Percentiles rank a stretch among this genome's conserved stretches.
Conservation (phyloP, 1,284 basidiomycete genomes). For the Schizopora paradoxa region DNA sequence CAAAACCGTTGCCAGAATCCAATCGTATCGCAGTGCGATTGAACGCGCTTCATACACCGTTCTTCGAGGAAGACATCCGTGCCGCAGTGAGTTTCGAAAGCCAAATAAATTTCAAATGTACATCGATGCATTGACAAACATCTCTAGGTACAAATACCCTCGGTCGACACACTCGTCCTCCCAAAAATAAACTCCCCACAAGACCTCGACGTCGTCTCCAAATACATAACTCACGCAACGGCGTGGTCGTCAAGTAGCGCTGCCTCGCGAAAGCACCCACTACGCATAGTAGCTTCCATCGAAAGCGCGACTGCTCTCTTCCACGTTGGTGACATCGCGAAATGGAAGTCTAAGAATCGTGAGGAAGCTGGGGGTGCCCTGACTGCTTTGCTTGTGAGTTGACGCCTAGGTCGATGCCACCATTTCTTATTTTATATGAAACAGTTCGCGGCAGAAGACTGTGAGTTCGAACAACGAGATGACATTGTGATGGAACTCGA, state of each 20-base stretch:
- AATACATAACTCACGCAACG: slow-evolving; percentile 31
- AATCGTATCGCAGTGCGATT: slow-evolving; percentile 68
- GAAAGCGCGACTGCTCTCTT: slow-evolving; percentile 70
- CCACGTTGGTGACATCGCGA: slow-evolving; percentile 57
- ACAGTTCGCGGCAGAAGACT: slow-evolving; percentile 90
- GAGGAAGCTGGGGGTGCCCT: slow-evolving; percentile 43
- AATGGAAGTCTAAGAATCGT: slow-evolving; percentile 49
- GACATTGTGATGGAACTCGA: no score
- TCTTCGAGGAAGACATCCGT: slow-evolving; percentile 66
- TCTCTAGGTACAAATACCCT: slow-evolving; percentile 40
- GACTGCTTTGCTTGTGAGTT: slow-evolving; percentile 49
- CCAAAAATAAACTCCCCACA: slow-evolving; percentile 73
- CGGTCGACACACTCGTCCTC: slow-evolving; percentile 61
- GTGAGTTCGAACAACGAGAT: slow-evolving; percentile 37
- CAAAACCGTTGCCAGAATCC: slow-evolving; percentile 35
- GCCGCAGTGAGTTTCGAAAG: slow-evolving; percentile 47
- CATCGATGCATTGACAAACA: slow-evolving; percentile 22
- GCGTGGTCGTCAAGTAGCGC: slow-evolving; percentile 22
- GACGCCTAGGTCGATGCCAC: slow-evolving; percentile 4
- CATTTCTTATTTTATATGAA: slow-evolving; percentile 14
- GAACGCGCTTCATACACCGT: slow-evolving; percentile 69
- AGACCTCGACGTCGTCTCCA: slow-evolving; percentile 62
- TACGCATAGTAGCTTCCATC: slow-evolving; percentile 70
- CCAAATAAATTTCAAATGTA: background rate
- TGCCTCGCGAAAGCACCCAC: slow-evolving; percentile 27